A percentile compares a stretch with the other conserved stretches of the same genome.
These are phyloP conservation scores for Helotiales sp. DNA, from an alignment of 2,329 filamentous ascomycete species.

Conservation along the genomic window DNA sequence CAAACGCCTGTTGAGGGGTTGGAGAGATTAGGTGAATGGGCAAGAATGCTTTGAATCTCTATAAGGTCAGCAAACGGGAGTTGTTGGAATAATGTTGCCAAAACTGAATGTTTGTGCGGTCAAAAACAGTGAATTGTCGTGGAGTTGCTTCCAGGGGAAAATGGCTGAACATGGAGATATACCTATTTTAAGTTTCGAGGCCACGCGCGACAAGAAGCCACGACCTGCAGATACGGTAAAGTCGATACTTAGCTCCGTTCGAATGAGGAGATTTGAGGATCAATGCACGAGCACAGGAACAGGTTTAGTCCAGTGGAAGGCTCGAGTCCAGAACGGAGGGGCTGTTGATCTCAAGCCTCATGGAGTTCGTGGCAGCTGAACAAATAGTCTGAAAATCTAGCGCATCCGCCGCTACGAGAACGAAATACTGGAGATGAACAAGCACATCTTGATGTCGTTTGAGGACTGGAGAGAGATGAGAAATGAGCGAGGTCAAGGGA, in stretches of 20 bases:
- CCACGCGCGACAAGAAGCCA: background rate
- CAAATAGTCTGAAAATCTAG: background rate
- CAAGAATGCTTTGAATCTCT: background rate
- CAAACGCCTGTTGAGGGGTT: background rate
- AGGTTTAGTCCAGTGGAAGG: background rate
- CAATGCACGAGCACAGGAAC: background rate
- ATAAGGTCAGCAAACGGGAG: background rate
- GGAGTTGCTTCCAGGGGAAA: background rate
- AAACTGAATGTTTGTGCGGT: background rate
- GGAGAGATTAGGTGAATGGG: background rate
- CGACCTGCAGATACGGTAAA: conserved; percentile 1
- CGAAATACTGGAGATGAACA: background rate
- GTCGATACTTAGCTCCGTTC: conserved; percentile 3
- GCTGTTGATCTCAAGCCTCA: conserved; percentile 6
- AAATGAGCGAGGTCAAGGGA: background rate
- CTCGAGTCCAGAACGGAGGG: background rate
- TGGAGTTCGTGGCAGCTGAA: background rate
- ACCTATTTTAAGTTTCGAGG: background rate
- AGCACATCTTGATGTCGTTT: background rate
- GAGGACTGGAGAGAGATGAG: background rate
- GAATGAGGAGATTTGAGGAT: background rate
- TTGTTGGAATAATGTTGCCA: background rate
- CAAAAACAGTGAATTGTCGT: background rate
- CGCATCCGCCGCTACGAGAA: background rate
- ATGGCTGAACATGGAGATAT: background rate